A percentile compares a stretch with the other conserved stretches of the same genome.
phyloP scores from a whole-genome alignment of 139 green algal genomes.

The Zygnema cylindricum region DNA sequence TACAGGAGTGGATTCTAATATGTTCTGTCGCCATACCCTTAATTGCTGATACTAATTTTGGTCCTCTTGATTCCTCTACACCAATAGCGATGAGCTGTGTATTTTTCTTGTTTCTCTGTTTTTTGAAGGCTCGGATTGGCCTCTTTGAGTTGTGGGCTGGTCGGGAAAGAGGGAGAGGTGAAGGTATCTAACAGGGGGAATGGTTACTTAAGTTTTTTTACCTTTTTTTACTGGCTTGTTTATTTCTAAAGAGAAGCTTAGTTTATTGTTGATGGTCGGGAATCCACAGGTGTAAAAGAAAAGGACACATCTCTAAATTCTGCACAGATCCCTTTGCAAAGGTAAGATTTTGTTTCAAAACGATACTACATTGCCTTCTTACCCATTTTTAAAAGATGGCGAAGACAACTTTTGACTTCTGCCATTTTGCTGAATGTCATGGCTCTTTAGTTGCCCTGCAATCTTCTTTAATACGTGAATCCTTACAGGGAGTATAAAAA shows the following conservation, averaged over 20 bases:
- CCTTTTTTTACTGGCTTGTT: neutral
- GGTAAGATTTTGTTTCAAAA: conserved; percentile 30
- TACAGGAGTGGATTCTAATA: neutral
- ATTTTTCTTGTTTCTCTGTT: no score
- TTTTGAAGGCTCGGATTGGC: no score
- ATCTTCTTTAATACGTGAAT: no score
- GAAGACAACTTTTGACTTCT: no score
- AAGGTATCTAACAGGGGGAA: neutral
- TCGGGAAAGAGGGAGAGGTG: neutral
- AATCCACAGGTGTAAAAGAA: conserved; percentile 19
- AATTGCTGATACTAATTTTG: neutral
- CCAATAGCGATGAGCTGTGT: neutral
- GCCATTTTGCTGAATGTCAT: no score
- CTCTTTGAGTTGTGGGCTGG: neutral
- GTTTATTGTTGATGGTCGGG: neutral
- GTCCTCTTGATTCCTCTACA: neutral
- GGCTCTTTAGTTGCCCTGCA: no score
- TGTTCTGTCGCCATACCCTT: neutral
- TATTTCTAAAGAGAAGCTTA: neutral
- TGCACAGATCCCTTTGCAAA: conserved; percentile 42
- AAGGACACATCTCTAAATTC: conserved; percentile 56
- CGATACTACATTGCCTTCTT: conserved; percentile 5
- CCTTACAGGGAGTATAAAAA: no score
- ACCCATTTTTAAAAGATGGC: no score
- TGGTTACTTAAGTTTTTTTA: neutral